phyloP scores from a whole-genome alignment of 305 asterid genomes.

The Fraxinus baroniana region DNA sequence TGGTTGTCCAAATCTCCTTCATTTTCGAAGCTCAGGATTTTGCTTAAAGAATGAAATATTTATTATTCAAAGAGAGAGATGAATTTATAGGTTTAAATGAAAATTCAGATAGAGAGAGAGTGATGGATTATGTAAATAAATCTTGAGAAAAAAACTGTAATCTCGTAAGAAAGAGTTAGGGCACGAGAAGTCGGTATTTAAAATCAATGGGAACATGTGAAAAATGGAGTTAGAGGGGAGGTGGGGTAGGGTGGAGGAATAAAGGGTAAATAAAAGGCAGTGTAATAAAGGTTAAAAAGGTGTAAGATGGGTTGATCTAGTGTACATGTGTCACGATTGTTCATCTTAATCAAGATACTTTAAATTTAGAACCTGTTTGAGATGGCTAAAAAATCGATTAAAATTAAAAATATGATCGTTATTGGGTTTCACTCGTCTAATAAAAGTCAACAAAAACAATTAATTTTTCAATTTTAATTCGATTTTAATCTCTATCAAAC shows the following conservation, averaged over 20 bases:
- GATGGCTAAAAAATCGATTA: too few relatives aligned
- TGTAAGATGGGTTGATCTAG: not conserved
- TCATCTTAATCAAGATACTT: too few relatives aligned
- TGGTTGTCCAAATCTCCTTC: slow-evolving; percentile 62
- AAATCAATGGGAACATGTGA: slow-evolving; percentile 1
- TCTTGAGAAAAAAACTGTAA: slow-evolving; percentile 3
- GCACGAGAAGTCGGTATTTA: not conserved
- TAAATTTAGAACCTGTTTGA: too few relatives aligned
- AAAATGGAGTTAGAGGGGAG: not conserved
- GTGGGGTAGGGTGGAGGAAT: not conserved
- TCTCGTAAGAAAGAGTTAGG: not conserved
- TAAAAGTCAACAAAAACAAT: too few relatives aligned
- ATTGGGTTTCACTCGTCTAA: too few relatives aligned
- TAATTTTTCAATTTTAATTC: too few relatives aligned
- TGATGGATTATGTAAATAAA: not conserved
- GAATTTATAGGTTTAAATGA: not conserved
- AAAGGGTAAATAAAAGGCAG: slow-evolving; percentile 14
- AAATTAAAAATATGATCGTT: too few relatives aligned
- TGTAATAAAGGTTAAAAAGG: not conserved
- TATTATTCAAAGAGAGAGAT: not conserved
- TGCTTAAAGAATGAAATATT: not conserved
- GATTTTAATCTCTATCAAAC: too few relatives aligned
- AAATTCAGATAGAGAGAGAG: slow-evolving; percentile 10
- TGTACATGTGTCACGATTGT: too few relatives aligned
- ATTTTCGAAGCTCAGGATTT: slow-evolving; percentile 15